phyloP scores from a whole-genome alignment of 2,329 filamentous ascomycete species.

The Incumbomyces lentus region DNA sequence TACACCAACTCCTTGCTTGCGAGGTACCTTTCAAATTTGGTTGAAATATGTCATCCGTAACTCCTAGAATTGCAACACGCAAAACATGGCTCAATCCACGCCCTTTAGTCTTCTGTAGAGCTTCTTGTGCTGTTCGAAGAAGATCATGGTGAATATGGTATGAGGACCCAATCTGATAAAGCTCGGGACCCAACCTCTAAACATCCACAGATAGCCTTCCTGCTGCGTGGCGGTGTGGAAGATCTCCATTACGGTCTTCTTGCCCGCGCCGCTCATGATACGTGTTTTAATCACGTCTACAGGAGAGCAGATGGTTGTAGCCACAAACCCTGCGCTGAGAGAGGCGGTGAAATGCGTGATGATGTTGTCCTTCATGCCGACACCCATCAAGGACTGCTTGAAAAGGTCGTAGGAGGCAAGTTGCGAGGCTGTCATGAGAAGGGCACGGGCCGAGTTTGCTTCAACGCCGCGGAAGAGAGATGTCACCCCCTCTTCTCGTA shows the following conservation, averaged over 20 bases:
- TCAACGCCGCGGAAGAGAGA: constrained; percentile 69
- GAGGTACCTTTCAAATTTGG: background rate
- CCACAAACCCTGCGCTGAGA: constrained; percentile 54
- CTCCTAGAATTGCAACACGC: no score
- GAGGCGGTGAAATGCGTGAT: constrained; percentile 53
- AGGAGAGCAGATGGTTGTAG: constrained; percentile 56
- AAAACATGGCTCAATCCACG: constrained; percentile 8
- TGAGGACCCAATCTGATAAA: constrained; percentile 57
- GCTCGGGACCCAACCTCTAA: constrained; percentile 57
- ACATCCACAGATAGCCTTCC: constrained; percentile 54
- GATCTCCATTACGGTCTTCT: constrained; percentile 36
- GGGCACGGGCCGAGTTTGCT: constrained; percentile 52
- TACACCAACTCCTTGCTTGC: background rate
- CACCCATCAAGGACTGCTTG: constrained; percentile 46
- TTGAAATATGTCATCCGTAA: no score
- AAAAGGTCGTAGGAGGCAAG: constrained; percentile 55
- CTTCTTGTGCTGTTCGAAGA: constrained; percentile 59
- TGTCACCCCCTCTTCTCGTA: constrained; percentile 65
- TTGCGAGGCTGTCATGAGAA: constrained; percentile 58
- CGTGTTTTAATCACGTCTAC: constrained; percentile 59
- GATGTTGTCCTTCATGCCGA: constrained; percentile 45
- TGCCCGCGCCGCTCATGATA: constrained; percentile 48
- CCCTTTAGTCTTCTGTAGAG: constrained; percentile 41
- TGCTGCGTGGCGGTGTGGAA: constrained; percentile 44
- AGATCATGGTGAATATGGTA: constrained; percentile 56